Evolutionary conservation across 2,329 filamentous ascomycete species (phyloP).

Genomic region (Colletotrichum sp.): DNA sequence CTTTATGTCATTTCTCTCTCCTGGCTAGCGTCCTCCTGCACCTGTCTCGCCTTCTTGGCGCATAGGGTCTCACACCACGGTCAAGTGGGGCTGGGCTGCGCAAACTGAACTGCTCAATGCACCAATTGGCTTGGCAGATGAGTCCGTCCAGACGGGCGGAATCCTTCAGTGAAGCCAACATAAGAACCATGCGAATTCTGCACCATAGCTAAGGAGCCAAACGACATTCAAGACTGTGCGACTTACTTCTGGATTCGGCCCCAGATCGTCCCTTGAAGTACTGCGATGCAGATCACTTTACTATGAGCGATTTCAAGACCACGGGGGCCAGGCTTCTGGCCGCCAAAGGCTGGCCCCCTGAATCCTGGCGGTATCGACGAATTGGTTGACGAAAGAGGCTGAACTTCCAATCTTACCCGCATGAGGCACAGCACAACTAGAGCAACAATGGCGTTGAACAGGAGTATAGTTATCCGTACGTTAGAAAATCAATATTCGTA

Average conservation of each 20-base stretch:
- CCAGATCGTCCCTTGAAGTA: neutral
- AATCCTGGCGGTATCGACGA: neutral
- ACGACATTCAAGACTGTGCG: neutral
- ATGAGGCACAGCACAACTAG: neutral
- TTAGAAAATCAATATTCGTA: too few species aligned
- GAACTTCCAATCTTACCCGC: neutral
- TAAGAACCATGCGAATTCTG: neutral
- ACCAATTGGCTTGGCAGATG: neutral
- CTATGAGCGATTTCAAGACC: neutral
- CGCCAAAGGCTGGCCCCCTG: neutral
- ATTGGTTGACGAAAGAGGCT: neutral
- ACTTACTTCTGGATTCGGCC: neutral
- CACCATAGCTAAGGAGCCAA: neutral
- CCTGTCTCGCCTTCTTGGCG: neutral
- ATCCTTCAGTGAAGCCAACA: neutral
- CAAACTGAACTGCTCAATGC: neutral
- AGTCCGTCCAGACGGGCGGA: neutral
- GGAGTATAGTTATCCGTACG: neutral
- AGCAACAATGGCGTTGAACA: neutral
- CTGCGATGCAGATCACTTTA: neutral
- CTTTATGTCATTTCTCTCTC: neutral
- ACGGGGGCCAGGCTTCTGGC: neutral
- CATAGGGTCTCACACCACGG: neutral
- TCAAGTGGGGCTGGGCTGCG: neutral
- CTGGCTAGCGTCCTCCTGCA: neutral